These are phyloP conservation scores for Termitomyces sp. DNA, from an alignment of 768 basidiomycete species.

Conservation along the genomic window DNA sequence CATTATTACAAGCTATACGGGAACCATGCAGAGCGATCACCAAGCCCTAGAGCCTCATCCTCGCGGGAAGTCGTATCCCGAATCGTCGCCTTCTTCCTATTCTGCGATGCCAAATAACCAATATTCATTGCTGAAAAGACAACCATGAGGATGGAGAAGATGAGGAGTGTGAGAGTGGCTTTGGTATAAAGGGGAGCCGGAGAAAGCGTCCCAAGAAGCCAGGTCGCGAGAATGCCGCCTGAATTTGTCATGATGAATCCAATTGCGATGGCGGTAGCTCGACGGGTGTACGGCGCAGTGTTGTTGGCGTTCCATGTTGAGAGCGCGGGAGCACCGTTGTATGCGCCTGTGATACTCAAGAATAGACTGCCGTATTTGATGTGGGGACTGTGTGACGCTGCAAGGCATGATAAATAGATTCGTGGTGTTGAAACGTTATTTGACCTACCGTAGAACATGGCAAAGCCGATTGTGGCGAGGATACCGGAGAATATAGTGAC, in stretches of 20 bases:
- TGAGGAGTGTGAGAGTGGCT: conserved; percentile 38
- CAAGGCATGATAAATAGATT: not conserved
- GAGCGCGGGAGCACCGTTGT: conserved; percentile 47
- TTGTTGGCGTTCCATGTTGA: conserved; percentile 63
- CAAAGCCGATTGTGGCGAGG: conserved; percentile 44
- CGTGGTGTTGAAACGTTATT: not conserved
- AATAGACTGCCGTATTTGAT: conserved; percentile 54
- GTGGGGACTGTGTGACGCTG: conserved; percentile 31
- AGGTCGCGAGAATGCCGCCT: conserved; percentile 57
- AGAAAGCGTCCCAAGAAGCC: conserved; percentile 50
- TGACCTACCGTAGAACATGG: conserved; percentile 48
- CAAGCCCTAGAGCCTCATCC: conserved; percentile 37
- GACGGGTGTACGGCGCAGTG: conserved; percentile 47
- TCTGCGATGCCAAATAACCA: conserved; percentile 35
- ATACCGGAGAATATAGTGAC: conserved; percentile 39
- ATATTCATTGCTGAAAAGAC: conserved; percentile 33
- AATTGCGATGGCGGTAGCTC: conserved; percentile 55
- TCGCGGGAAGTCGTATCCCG: conserved; percentile 24
- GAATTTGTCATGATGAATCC: conserved; percentile 54
- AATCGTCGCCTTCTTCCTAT: conserved; percentile 37
- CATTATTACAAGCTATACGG: conserved; percentile 35
- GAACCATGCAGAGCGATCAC: conserved; percentile 53
- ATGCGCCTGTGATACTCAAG: conserved; percentile 47
- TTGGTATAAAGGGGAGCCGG: conserved; percentile 43
- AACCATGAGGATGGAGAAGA: conserved; percentile 34